Evolutionary conservation across 2,329 filamentous ascomycete genomes (phyloP).

Genomic region (Monilinia laxa): DNA sequence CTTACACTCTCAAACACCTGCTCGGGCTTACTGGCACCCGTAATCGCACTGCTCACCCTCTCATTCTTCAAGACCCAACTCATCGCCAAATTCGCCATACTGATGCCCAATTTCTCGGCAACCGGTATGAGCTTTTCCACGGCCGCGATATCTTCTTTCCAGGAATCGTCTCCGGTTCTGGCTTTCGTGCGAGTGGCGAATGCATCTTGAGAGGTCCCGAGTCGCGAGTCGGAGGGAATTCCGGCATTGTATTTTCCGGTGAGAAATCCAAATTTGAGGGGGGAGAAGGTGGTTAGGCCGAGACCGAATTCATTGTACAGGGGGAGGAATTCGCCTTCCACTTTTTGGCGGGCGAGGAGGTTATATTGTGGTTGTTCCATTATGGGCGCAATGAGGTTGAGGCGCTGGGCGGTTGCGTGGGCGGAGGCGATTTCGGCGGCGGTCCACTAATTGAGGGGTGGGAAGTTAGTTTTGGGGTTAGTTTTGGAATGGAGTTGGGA

Average conservation of each 20-base stretch:
- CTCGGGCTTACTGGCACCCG: constrained; percentile 56
- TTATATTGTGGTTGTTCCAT: constrained; percentile 69
- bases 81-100: constrained; percentile 51
- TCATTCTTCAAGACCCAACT: constrained; percentile 64
- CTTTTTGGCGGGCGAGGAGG: constrained; percentile 58
- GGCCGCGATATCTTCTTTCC: constrained; percentile 57
- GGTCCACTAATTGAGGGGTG: constrained; percentile 60
- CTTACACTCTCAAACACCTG: constrained; percentile 61
- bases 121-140: constrained; percentile 61
- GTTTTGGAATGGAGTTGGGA: constrained; percentile 59
- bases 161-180: constrained; percentile 49
- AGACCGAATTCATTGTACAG: constrained; percentile 60
- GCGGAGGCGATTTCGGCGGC: constrained; percentile 65
- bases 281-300: constrained; percentile 63
- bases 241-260: constrained; percentile 68
- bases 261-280: constrained; percentile 59
- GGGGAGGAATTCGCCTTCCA: constrained; percentile 62
- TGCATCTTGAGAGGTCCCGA: constrained; percentile 54
- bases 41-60: constrained; percentile 61
- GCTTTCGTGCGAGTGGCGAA: constrained; percentile 48
- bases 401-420: constrained; percentile 58
- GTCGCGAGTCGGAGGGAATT: constrained; percentile 58
- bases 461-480: constrained; percentile 46
- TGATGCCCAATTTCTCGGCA: constrained; percentile 62
- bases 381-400: constrained; percentile 61